A percentile compares a stretch with the other conserved stretches of the same genome.
phyloP scores from a whole-genome alignment of 805 yeast genomes.

The Metschnikowia kunwiensis region DNA sequence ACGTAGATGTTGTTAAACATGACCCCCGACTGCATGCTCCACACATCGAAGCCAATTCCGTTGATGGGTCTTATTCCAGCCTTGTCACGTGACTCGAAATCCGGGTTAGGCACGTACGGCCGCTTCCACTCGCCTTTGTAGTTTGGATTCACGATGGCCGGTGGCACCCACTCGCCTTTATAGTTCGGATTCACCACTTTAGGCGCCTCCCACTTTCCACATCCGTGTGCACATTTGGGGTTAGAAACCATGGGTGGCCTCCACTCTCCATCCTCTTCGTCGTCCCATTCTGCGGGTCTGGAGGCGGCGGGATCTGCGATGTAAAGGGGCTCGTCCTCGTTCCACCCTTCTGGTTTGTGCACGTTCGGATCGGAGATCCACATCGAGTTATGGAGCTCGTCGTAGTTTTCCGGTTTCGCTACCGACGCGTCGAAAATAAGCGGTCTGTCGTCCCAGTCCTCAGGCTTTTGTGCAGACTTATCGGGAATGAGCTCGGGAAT shows the following conservation, averaged over 20 bases:
- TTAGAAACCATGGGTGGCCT: slow-evolving; percentile 64
- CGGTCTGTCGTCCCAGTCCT: slow-evolving; percentile 74
- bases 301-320: slow-evolving; percentile 66
- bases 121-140: slow-evolving; percentile 82
- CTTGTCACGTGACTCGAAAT: slow-evolving; percentile 59
- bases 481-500: slow-evolving; percentile 61
- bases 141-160: slow-evolving; percentile 65
- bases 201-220: slow-evolving; percentile 81
- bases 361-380: slow-evolving; percentile 65
- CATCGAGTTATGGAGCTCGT: slow-evolving; percentile 59
- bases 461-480: slow-evolving; percentile 67
- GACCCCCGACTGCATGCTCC: slow-evolving; percentile 78
- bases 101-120: slow-evolving; percentile 62
- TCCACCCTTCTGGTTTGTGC: slow-evolving; percentile 75
- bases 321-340: slow-evolving; percentile 43
- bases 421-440: slow-evolving; percentile 60
- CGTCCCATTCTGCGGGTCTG: slow-evolving; percentile 82
- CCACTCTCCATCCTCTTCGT: slow-evolving; percentile 88
- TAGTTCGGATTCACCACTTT: slow-evolving; percentile 63
- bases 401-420: slow-evolving; percentile 81
- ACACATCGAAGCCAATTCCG: slow-evolving; percentile 82
- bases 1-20: slow-evolving; percentile 80
- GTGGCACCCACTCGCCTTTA: slow-evolving; percentile 77
- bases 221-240: slow-evolving; percentile 73
- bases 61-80: slow-evolving; percentile 54